Evolutionary conservation across 2,329 filamentous ascomycete species (phyloP), one percentile per base, ranked within the genome.

Genomic region (Diplodia scrobiculata): DNA sequence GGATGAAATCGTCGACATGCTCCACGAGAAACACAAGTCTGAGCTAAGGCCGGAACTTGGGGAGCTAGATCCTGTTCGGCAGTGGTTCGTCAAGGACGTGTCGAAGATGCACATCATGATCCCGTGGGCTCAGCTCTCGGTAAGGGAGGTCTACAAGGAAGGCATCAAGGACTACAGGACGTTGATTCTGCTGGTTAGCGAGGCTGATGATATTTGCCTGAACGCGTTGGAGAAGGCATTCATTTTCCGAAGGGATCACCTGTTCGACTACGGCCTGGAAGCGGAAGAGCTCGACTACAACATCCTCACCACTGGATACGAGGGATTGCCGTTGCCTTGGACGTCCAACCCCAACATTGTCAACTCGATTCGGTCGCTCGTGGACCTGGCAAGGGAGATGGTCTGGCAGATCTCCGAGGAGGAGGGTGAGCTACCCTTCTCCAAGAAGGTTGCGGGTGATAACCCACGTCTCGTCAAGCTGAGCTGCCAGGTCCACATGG

Each of bases 281-380:
- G 79, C 84, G 17, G 90, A 92, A 69, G 80, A 85, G 62, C 77
- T 95, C 36, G 69, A 72, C 10, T 78, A 82, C 54, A 79, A 81
- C 52, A 71, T 83, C 17, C 71, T 83, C 5, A 75, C 70, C 51
- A 79, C 83, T 17, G 85, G 86, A 52, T 93, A 92, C 72, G 84
- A 88, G 21, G 86, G 84, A 11, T 82, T 97, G 9, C 86, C 89
- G 0, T 88, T 91, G 67, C 90, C 93, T 52, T 99, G 95, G 95
- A 97, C 93, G 0, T 92, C 91, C 17, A 87, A 85, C 0, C 73
- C 78, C 65, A 79, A 78, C 52, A 76, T 82, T 36, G 76, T 82
- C 53, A 76, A 76, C 58, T 74, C 78, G 5, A 73, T 71, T 65
- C 73, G 74, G 34, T 73, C 73, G 38, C 74, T 82, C 29, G 72